Percentiles rank a stretch among this genome's conserved stretches.
Conservation (phyloP, 1,284 basidiomycete species). For the Abortiporus biennis region DNA sequence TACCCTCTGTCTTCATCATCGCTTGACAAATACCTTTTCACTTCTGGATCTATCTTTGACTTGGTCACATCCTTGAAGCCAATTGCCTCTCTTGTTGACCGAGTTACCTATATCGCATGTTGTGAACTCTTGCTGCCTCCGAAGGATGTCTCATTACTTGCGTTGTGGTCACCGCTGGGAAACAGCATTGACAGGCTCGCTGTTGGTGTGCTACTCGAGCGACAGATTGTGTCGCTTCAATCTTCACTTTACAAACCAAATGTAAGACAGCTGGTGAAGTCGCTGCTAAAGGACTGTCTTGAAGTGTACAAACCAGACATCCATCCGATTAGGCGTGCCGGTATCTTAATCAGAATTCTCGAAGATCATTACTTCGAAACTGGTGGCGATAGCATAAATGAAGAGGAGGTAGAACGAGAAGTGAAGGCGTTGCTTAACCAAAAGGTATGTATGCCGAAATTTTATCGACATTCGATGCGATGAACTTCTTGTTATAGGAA, state of each 20-base stretch:
- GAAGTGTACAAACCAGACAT: slow-evolving; percentile 37
- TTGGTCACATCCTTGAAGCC: slow-evolving; percentile 50
- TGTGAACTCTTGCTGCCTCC: slow-evolving; percentile 56
- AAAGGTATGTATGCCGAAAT: too few relatives aligned
- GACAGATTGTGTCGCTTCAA: slow-evolving; percentile 51
- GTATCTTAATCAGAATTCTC: slow-evolving; percentile 44
- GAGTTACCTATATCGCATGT: slow-evolving; percentile 56
- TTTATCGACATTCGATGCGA: too few relatives aligned
- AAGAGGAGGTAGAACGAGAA: slow-evolving; percentile 35
- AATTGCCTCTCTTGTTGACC: slow-evolving; percentile 52
- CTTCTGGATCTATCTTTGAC: slow-evolving; percentile 20
- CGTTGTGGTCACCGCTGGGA: too few relatives aligned
- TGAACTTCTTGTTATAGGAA: slow-evolving; percentile 30
- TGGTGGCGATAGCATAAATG: slow-evolving; percentile 15
- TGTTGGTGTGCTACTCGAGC: slow-evolving; percentile 51
- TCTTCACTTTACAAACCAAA: slow-evolving; percentile 50
- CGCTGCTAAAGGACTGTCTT: slow-evolving; percentile 43
- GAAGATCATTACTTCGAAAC: slow-evolving; percentile 42
- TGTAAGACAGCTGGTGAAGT: slow-evolving; percentile 31
- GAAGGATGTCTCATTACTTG: slow-evolving; percentile 34
- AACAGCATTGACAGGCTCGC: too few relatives aligned
- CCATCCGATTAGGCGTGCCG: slow-evolving; percentile 49
- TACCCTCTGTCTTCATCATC: slow-evolving; percentile 38
- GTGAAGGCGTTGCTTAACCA: slow-evolving; percentile 32
- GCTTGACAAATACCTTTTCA: slow-evolving; percentile 32